Evolutionary conservation across 495 filamentous ascomycete genomes (phyloP).

Genomic region (Podospora pseudoanserina): DNA sequence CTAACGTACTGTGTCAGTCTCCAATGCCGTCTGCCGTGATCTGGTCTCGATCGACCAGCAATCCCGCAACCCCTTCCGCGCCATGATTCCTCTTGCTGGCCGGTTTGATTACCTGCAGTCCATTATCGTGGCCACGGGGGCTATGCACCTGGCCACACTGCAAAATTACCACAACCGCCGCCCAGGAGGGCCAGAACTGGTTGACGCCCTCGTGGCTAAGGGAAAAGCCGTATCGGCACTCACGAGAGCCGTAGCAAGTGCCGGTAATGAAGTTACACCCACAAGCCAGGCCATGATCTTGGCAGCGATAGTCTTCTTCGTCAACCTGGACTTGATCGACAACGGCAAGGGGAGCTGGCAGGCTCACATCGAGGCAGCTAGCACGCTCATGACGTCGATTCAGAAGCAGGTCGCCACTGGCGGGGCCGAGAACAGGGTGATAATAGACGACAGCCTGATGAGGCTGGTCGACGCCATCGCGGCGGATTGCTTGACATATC

Average conservation of each 20-base stretch:
- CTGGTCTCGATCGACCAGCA: slow-evolving; percentile 50
- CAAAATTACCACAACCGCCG: slow-evolving; percentile 24
- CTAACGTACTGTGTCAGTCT: slow-evolving; percentile 36
- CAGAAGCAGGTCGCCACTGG: slow-evolving; percentile 16
- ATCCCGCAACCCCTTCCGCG: slow-evolving; percentile 49
- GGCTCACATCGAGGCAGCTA: slow-evolving; percentile 50
- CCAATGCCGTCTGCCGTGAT: slow-evolving; percentile 49
- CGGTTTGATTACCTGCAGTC: slow-evolving; percentile 45
- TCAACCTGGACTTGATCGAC: slow-evolving; percentile 57
- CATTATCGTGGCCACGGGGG: slow-evolving; percentile 52
- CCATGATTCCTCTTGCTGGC: slow-evolving; percentile 45
- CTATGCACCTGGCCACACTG: slow-evolving; percentile 50
- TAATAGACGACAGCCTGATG: slow-evolving; percentile 26
- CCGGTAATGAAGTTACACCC: slow-evolving; percentile 16
- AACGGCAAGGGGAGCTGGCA: slow-evolving; percentile 54
- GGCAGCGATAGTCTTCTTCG: slow-evolving; percentile 52
- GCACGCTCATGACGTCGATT: slow-evolving; percentile 38
- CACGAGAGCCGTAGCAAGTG: slow-evolving; percentile 30
- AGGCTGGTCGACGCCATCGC: slow-evolving; percentile 39
- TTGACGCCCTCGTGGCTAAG: slow-evolving; percentile 51
- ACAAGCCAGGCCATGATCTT: slow-evolving; percentile 42
- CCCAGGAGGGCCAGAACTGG: slow-evolving; percentile 27
- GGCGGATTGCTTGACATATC: slow-evolving; percentile 46
- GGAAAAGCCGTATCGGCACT: slow-evolving; percentile 47
- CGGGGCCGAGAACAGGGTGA: background rate